These are phyloP conservation scores for Leccinum subtestaceum DNA, from an alignment of 768 basidiomycete species.

Conservation along the genomic window DNA sequence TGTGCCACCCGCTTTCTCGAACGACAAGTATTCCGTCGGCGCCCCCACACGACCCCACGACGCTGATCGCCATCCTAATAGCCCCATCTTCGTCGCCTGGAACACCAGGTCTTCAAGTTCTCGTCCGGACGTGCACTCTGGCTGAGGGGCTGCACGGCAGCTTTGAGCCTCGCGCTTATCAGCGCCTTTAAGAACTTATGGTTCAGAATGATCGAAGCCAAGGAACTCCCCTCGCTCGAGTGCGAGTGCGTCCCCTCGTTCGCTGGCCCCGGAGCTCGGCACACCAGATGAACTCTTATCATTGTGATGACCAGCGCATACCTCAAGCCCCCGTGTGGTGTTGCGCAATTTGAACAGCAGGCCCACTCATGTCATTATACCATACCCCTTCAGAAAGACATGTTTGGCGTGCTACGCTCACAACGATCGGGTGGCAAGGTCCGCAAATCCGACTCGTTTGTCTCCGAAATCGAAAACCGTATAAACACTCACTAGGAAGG, in stretches of 20 bases:
- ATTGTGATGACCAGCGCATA: too few relatives aligned
- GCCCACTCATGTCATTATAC: too few relatives aligned
- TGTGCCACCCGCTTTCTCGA: slow-evolving; percentile 59
- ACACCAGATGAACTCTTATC: too few relatives aligned
- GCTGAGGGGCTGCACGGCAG: slow-evolving; percentile 91
- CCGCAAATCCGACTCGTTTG: too few relatives aligned
- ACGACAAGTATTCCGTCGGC: slow-evolving; percentile 72
- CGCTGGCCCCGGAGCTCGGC: too few relatives aligned
- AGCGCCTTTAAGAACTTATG: slow-evolving; percentile 88
- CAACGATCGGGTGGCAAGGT: too few relatives aligned
- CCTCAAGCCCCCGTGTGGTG: too few relatives aligned
- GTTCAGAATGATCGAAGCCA: slow-evolving; percentile 74
- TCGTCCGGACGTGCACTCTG: slow-evolving; percentile 56
- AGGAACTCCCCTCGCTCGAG: slow-evolving; percentile 77
- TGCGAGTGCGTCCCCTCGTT: slow-evolving; percentile 65
- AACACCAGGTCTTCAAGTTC: slow-evolving; percentile 56
- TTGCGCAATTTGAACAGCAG: too few relatives aligned
- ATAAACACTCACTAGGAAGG: too few relatives aligned
- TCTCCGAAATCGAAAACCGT: too few relatives aligned
- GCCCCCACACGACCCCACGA: slow-evolving; percentile 22
- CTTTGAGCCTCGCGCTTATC: slow-evolving; percentile 81
- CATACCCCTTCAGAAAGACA: too few relatives aligned
- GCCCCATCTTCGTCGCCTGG: slow-evolving; percentile 96
- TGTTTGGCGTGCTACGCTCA: too few relatives aligned
- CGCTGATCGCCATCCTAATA: slow-evolving; percentile 9